phyloP scores from a whole-genome alignment of 305 asterid genomes.

The Galium porrigens region DNA sequence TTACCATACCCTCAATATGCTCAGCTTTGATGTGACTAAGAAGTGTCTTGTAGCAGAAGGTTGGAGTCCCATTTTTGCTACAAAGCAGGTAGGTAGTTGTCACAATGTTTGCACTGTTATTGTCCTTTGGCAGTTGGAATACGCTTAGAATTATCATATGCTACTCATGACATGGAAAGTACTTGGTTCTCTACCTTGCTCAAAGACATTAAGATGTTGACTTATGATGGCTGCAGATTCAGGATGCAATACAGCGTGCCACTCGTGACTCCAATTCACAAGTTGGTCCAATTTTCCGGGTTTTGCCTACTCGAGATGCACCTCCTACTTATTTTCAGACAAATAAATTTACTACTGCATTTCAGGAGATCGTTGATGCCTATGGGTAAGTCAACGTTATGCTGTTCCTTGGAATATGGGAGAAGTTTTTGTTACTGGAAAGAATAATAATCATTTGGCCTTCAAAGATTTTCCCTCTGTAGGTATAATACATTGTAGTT shows the following conservation, averaged over 20 bases:
- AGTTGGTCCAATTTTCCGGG: constrained; percentile 86
- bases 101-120: neutral
- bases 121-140: neutral
- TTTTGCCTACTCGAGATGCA: constrained; percentile 76
- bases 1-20: constrained; percentile 88
- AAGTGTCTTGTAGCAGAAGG: constrained; percentile 99
- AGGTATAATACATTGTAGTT: neutral
- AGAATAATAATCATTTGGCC: neutral
- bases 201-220: constrained; percentile 12
- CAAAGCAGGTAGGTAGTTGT: constrained; percentile 45
- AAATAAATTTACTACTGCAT: constrained; percentile 80
- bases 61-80: constrained; percentile 94
- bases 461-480: no score
- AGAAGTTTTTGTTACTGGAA: neutral
- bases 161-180: neutral
- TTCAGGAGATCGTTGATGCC: constrained; percentile 91
- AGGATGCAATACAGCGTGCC: constrained; percentile 68
- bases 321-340: constrained; percentile 90
- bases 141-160: neutral
- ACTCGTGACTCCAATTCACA: constrained; percentile 76
- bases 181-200: constrained; percentile 5
- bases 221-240: constrained; percentile 45
- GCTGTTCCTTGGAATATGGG: neutral
- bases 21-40: constrained; percentile 80
- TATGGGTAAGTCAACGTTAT: constrained; percentile 61